phyloP scores from a whole-genome alignment of 2,329 filamentous ascomycete species.

The Elsinoe arachidis region DNA sequence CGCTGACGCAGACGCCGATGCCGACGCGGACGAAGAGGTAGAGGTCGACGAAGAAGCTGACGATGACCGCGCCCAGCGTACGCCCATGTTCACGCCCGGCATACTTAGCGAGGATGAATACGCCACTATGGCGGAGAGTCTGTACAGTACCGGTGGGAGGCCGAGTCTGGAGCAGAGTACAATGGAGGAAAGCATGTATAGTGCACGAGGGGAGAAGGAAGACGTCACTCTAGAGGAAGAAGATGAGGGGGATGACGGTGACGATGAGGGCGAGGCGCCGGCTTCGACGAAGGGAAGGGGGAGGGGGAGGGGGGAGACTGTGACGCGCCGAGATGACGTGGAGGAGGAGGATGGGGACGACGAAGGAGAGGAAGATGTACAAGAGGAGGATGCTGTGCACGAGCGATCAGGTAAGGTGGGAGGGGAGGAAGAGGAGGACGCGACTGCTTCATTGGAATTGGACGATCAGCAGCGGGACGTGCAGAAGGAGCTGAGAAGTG shows the following conservation, averaged over 20 bases:
- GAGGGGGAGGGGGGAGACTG: slow-evolving; percentile 10
- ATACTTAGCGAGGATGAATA: slow-evolving; percentile 24
- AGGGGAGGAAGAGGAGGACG: slow-evolving; percentile 12
- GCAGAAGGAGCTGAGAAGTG: slow-evolving; percentile 1
- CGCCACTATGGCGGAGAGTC: slow-evolving; percentile 38
- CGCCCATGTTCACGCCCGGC: slow-evolving; percentile 23
- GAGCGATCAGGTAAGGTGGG: too few relatives aligned
- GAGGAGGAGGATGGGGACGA: slow-evolving; percentile 13
- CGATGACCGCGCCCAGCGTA: slow-evolving; percentile 11
- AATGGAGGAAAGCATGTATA: slow-evolving; percentile 22
- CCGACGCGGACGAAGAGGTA: not conserved
- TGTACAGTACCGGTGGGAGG: slow-evolving; percentile 44
- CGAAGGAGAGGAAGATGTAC: not conserved
- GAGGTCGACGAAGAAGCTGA: slow-evolving; percentile 7
- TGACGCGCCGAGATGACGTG: slow-evolving; percentile 21
- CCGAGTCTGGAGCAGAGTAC: slow-evolving; percentile 28
- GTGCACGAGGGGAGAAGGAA: slow-evolving; percentile 20
- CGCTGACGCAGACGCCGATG: slow-evolving; percentile 7
- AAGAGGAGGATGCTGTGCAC: slow-evolving; percentile 6
- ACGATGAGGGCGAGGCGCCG: slow-evolving; percentile 11
- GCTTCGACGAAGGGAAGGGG: not conserved
- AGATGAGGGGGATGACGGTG: slow-evolving; percentile 10
- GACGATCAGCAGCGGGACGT: slow-evolving; percentile 7
- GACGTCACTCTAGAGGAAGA: slow-evolving; percentile 17
- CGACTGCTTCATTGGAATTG: not conserved